These are phyloP conservation scores for Phytopythium helicoides DNA, from an alignment of 352 stramenopile genomes.

Conservation along the genomic window DNA sequence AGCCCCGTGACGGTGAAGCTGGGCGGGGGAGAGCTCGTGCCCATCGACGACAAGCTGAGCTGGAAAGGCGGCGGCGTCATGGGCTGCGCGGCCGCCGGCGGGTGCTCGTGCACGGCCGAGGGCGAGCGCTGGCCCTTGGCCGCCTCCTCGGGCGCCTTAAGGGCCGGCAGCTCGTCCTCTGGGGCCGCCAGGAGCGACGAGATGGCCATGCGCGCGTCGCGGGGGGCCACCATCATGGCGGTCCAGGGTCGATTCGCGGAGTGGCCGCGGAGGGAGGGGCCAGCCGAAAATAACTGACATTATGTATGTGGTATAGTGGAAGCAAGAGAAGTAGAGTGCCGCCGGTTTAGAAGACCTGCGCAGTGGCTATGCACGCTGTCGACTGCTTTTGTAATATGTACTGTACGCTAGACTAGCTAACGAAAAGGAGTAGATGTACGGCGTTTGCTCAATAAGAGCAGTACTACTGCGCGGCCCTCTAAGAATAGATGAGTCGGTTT, in stretches of 20 bases:
- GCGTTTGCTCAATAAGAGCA: no score
- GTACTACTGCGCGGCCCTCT: no score
- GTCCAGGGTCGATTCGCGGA: not conserved
- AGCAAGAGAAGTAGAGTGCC: no score
- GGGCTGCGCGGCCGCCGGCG: not conserved
- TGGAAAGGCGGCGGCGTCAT: not conserved
- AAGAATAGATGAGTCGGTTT: no score
- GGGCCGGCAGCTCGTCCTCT: conserved; percentile 6
- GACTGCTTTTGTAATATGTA: no score
- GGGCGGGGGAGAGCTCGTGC: not conserved
- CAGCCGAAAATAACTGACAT: no score
- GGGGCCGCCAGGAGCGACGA: conserved; percentile 16
- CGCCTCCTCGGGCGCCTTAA: not conserved
- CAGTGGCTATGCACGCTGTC: no score
- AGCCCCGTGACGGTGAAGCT: conserved; percentile 5
- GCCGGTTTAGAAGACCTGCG: no score
- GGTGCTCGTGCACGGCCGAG: not conserved
- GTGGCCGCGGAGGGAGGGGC: no score
- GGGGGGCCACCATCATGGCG: conserved; percentile 8
- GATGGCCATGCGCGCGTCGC: conserved; percentile 37
- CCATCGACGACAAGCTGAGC: not conserved
- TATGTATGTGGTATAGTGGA: no score
- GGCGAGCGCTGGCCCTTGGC: not conserved
- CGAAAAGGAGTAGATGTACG: no score
- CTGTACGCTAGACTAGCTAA: no score